Percentiles rank a stretch among this genome's conserved stretches.
Conservation (phyloP, 2,329 filamentous ascomycete genomes). For the Calonectria pteridis region DNA sequence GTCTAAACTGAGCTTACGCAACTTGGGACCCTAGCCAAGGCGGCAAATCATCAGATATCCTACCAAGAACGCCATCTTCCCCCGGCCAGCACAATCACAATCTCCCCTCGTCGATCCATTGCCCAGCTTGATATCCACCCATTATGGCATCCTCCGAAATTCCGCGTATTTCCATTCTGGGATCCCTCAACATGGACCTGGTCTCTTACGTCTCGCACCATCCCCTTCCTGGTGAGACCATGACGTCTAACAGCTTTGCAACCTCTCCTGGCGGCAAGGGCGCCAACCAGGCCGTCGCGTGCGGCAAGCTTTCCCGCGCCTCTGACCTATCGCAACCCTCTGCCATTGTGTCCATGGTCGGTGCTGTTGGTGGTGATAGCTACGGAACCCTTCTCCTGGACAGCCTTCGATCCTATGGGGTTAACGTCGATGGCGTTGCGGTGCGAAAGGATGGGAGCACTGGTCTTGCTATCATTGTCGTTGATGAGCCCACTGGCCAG, state of each 20-base stretch:
- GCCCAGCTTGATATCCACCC: conserved; percentile 10
- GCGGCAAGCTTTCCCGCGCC: conserved; percentile 80
- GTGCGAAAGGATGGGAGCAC: conserved; percentile 64
- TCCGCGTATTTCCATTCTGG: conserved; percentile 80
- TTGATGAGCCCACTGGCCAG: conserved; percentile 78
- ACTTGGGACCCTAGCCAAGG: not conserved
- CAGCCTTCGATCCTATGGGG: conserved; percentile 71
- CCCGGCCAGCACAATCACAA: not conserved
- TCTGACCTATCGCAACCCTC: conserved; percentile 50
- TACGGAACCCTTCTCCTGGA: conserved; percentile 72
- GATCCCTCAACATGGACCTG: conserved; percentile 95
- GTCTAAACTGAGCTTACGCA: not conserved
- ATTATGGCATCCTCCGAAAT: conserved; percentile 40
- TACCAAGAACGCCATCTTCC: not conserved
- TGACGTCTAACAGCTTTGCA: conserved; percentile 82
- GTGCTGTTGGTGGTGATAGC: conserved; percentile 77
- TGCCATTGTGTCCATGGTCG: conserved; percentile 75
- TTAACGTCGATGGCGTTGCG: conserved; percentile 69
- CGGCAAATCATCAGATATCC: conserved; percentile 5
- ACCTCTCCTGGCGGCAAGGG: conserved; percentile 93
- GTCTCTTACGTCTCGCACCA: conserved; percentile 89
- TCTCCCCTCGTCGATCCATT: not conserved
- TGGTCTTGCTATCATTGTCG: conserved; percentile 81
- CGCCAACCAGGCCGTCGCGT: conserved; percentile 94
- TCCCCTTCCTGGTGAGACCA: conserved; percentile 86